Conservation (phyloP, 306 rosid genomes). For the Lathyrus sativus region DNA sequence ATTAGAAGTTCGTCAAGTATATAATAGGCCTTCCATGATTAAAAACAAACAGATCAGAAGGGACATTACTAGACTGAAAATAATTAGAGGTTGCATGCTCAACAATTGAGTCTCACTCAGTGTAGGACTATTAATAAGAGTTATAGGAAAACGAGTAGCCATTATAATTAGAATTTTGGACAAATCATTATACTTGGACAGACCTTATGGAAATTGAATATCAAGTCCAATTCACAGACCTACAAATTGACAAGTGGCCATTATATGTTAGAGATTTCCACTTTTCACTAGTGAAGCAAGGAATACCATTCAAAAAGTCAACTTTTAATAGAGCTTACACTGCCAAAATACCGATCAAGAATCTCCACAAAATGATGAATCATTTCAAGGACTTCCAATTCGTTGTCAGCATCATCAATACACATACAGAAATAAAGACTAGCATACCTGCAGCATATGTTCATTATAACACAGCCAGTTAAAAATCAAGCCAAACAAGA, state of each 20-base stretch:
- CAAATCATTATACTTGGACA: conserved; percentile 6
- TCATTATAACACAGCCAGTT: neutral
- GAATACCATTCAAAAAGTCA: conserved; percentile 7
- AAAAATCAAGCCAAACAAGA: conserved; percentile 8
- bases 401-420: conserved; percentile 85
- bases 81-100: neutral
- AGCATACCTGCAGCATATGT: conserved; percentile 71
- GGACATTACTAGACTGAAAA: neutral
- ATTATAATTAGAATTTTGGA: neutral
- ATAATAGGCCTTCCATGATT: conserved; percentile 74
- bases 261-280: conserved; percentile 3
- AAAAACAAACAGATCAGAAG: conserved; percentile 30
- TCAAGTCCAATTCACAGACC: conserved; percentile 88
- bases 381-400: conserved; percentile 79
- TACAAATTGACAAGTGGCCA: conserved; percentile 34
- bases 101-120: conserved; percentile 7
- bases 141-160: conserved; percentile 7
- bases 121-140: conserved; percentile 13
- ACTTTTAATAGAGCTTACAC: conserved; percentile 59
- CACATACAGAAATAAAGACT: conserved; percentile 97
- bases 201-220: conserved; percentile 95
- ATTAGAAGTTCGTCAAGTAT: conserved; percentile 86
- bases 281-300: neutral
- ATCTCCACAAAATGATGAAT: conserved; percentile 94
- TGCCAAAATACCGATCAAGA: conserved; percentile 90